These are phyloP conservation scores for Fusarium fracticaudum DNA, from an alignment of 2,329 filamentous ascomycete genomes.

Conservation along the genomic window DNA sequence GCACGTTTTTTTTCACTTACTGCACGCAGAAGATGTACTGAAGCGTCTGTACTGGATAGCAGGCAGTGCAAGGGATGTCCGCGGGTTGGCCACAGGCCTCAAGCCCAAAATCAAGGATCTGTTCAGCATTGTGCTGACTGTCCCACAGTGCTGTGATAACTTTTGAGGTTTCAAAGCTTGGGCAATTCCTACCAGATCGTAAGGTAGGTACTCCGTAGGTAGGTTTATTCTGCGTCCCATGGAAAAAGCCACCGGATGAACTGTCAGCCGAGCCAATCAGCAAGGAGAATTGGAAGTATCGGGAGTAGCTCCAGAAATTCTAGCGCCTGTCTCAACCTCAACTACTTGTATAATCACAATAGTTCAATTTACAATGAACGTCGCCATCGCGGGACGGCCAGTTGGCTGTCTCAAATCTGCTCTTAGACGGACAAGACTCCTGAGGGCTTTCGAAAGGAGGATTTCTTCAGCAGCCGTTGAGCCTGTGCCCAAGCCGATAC, in stretches of 20 bases:
- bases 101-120: constrained; percentile 40
- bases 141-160: constrained; percentile 11
- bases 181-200: not conserved
- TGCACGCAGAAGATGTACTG: constrained; percentile 43
- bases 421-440: constrained; percentile 66
- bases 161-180: not conserved
- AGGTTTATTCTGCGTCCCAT: not conserved
- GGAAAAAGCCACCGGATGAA: constrained; percentile 45
- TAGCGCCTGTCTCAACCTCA: constrained; percentile 35
- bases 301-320: constrained; percentile 42
- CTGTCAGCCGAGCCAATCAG: constrained; percentile 51
- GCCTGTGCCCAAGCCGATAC: constrained; percentile 14
- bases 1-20: constrained; percentile 36
- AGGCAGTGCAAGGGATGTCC: constrained; percentile 15
- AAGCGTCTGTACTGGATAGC: constrained; percentile 37
- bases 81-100: constrained; percentile 35
- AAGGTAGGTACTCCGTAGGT: not conserved
- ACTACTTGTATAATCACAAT: constrained; percentile 28
- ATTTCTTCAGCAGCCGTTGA: constrained; percentile 55
- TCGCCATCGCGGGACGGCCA: constrained; percentile 70
- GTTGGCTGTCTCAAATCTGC: constrained; percentile 75
- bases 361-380: constrained; percentile 63
- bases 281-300: constrained; percentile 26
- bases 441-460: constrained; percentile 55
- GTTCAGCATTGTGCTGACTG: constrained; percentile 28